phyloP scores from a whole-genome alignment of 768 basidiomycete genomes.

The Russula vinacea region DNA sequence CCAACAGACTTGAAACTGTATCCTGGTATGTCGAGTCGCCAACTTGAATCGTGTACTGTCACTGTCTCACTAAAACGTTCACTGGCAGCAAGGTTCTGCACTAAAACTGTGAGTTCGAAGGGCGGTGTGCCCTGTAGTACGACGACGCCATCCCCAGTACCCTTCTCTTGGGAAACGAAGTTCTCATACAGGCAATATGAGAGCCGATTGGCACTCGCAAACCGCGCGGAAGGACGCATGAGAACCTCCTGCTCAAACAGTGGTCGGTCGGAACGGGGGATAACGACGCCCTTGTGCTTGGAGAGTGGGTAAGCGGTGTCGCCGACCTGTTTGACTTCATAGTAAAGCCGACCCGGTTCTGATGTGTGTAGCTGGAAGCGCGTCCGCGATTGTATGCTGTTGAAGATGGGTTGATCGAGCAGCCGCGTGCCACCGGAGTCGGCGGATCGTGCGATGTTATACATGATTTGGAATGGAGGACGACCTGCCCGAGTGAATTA shows the following conservation, averaged over 20 bases:
- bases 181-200: constrained; percentile 74
- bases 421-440: constrained; percentile 67
- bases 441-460: constrained; percentile 71
- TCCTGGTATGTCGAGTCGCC: constrained; percentile 69
- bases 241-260: constrained; percentile 85
- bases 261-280: constrained; percentile 65
- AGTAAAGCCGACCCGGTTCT: constrained; percentile 75
- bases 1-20: constrained; percentile 79
- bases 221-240: constrained; percentile 74
- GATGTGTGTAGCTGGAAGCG: constrained; percentile 80
- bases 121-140: constrained; percentile 81
- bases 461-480: constrained; percentile 92
- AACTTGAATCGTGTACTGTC: constrained; percentile 46
- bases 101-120: constrained; percentile 72
- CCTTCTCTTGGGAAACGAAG: constrained; percentile 52
- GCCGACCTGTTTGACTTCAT: constrained; percentile 86
- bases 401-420: constrained; percentile 75
- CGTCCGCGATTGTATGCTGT: constrained; percentile 76
- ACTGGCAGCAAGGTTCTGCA: constrained; percentile 72
- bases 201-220: constrained; percentile 62
- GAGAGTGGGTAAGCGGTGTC: constrained; percentile 81
- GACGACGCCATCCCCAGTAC: constrained; percentile 58
- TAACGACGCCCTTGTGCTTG: constrained; percentile 57
- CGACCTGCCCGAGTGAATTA: constrained; percentile 50
- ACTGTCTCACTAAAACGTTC: constrained; percentile 58